Evolutionary conservation across 176 grass and related monocot genomes (phyloP).

Genomic region (Aegilops longissima): DNA sequence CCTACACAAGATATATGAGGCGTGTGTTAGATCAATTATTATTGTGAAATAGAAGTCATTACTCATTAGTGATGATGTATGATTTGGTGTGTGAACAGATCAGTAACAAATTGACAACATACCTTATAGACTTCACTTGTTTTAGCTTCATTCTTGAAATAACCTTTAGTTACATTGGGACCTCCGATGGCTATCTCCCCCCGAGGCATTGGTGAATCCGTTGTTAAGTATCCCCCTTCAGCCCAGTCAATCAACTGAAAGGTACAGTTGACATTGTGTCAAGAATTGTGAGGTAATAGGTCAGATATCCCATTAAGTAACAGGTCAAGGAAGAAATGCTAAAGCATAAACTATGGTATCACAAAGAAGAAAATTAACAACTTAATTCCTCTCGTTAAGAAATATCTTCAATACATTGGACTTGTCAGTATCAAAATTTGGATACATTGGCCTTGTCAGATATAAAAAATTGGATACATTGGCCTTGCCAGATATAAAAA

Average conservation of each 20-base stretch:
- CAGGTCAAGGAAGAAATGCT: constrained; percentile 12
- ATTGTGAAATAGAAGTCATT: neutral
- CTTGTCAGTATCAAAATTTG: neutral
- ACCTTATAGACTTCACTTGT: constrained; percentile 94
- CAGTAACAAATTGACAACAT: constrained; percentile 9
- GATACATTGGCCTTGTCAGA: neutral
- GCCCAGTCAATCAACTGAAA: constrained; percentile 86
- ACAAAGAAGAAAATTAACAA: neutral
- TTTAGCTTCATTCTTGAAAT: constrained; percentile 96
- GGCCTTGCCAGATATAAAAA: too few relatives aligned
- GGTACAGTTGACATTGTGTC: constrained; percentile 29
- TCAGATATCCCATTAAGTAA: constrained; percentile 16
- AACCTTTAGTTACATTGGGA: constrained; percentile 87
- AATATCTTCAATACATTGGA: constrained; percentile 12
- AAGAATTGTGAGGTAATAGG: constrained; percentile 20
- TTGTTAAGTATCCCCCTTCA: constrained; percentile 84
- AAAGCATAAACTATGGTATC: neutral
- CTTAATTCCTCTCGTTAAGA: neutral
- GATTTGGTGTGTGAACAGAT: neutral
- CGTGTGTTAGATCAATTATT: constrained; percentile 16
- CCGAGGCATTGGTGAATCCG: constrained; percentile 85
- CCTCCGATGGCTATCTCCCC: constrained; percentile 95
- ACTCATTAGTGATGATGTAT: neutral
- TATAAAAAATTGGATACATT: neutral
- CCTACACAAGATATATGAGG: constrained; percentile 46